Percentiles rank a stretch among this genome's conserved stretches.
phyloP scores from a whole-genome alignment of 2,329 filamentous ascomycete species.

The Claviceps sp. region DNA sequence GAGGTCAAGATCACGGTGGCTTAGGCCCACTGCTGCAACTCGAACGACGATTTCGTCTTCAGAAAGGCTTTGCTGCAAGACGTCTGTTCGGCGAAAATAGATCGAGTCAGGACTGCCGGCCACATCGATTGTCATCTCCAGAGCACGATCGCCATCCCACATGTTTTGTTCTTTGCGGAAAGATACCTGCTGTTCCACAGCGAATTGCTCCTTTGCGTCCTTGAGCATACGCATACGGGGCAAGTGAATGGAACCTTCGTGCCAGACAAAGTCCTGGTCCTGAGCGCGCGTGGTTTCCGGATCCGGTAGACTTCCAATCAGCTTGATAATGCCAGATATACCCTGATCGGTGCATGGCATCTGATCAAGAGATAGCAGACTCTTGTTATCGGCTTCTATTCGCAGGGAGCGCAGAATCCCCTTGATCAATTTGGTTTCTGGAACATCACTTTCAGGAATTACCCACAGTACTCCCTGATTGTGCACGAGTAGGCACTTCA shows the following conservation, averaged over 20 bases:
- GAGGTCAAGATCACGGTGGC: slow-evolving; percentile 11
- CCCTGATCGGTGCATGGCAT: slow-evolving; percentile 1
- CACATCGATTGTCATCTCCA: slow-evolving; percentile 14
- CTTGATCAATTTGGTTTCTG: slow-evolving; percentile 5
- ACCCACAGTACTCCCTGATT: slow-evolving; percentile 7
- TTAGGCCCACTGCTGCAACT: slow-evolving; percentile 11
- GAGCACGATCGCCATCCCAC: slow-evolving; percentile 9
- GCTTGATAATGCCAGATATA: slow-evolving; percentile 3
- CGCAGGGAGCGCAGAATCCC: slow-evolving; percentile 7
- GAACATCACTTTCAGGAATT: slow-evolving; percentile 1
- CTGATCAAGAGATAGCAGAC: slow-evolving; percentile 3
- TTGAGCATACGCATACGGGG: slow-evolving; percentile 5
- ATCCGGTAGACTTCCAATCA: neutral
- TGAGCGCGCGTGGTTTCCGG: neutral
- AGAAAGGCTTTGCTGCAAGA: slow-evolving; percentile 2
- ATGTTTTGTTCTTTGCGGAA: slow-evolving; percentile 11
- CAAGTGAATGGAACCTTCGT: slow-evolving; percentile 5
- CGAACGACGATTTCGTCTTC: slow-evolving; percentile 11
- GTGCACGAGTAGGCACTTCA: slow-evolving; percentile 5
- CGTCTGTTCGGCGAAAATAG: slow-evolving; percentile 11
- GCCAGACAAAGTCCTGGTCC: slow-evolving; percentile 9
- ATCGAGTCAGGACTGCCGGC: slow-evolving; percentile 13
- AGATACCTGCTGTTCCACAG: slow-evolving; percentile 7
- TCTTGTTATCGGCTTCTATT: slow-evolving; percentile 3
- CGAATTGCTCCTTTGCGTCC: slow-evolving; percentile 6